A percentile compares a stretch with the other conserved stretches of the same genome.
These are phyloP conservation scores for Rickenella mellea DNA, from an alignment of 768 basidiomycete genomes.

Conservation along the genomic window DNA sequence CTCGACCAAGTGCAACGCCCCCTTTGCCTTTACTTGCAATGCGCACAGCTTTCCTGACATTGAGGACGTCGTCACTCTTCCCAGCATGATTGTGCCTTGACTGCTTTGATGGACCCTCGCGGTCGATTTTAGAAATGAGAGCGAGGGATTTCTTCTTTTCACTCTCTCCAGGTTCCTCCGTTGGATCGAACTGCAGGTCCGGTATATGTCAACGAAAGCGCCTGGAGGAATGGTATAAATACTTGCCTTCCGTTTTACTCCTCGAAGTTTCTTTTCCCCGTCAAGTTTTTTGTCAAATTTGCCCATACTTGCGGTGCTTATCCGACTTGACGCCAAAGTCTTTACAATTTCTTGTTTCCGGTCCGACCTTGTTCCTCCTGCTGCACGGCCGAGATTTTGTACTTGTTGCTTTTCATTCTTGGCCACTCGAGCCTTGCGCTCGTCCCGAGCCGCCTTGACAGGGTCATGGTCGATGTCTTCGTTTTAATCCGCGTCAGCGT, in stretches of 20 bases:
- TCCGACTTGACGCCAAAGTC: constrained; percentile 64
- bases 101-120: constrained; percentile 51
- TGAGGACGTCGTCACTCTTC: constrained; percentile 46
- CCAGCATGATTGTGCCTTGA: too few species aligned
- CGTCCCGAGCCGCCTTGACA: constrained; percentile 60
- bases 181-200: constrained; percentile 68
- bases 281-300: constrained; percentile 85
- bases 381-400: constrained; percentile 61
- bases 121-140: constrained; percentile 71
- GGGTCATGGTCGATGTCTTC: constrained; percentile 78
- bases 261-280: constrained; percentile 82
- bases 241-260: constrained; percentile 86
- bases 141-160: constrained; percentile 72
- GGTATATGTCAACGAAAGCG: constrained; percentile 1
- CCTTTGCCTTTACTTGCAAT: constrained; percentile 64
- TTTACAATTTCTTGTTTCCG: constrained; percentile 71
- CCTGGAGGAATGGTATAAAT: not conserved
- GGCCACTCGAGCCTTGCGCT: constrained; percentile 67
- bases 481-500: not conserved
- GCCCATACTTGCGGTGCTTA: constrained; percentile 93
- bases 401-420: constrained; percentile 78
- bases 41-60: constrained; percentile 83
- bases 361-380: constrained; percentile 26
- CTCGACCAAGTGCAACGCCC: constrained; percentile 44
- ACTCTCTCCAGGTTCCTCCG: constrained; percentile 48